phyloP scores from a whole-genome alignment of 2,329 filamentous ascomycete species.

The Colletotrichum acutatum region DNA sequence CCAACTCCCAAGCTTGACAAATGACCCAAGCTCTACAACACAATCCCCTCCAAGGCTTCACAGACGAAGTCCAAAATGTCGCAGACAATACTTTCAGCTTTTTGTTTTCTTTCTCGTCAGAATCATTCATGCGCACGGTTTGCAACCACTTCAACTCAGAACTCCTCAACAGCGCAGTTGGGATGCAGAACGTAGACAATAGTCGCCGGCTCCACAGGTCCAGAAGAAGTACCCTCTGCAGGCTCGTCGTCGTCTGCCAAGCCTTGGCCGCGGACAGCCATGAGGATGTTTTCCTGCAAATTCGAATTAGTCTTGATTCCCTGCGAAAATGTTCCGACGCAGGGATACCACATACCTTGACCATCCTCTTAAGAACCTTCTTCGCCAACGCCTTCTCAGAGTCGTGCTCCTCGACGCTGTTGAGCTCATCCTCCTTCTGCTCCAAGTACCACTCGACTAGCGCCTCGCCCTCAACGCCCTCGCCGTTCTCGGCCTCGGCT shows the following conservation, averaged over 20 bases:
- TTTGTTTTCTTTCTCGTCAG: slow-evolving; percentile 8
- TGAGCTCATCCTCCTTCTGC: slow-evolving; percentile 85
- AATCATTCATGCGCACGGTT: background rate
- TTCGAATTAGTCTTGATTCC: slow-evolving; percentile 59
- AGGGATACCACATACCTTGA: slow-evolving; percentile 68
- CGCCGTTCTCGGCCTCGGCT: slow-evolving; percentile 79
- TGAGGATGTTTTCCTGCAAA: slow-evolving; percentile 82
- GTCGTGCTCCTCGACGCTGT: slow-evolving; percentile 63
- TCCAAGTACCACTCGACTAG: slow-evolving; percentile 92
- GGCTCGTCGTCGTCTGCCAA: slow-evolving; percentile 57
- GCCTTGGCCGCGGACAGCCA: slow-evolving; percentile 77
- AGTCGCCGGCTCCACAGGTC: slow-evolving; percentile 49
- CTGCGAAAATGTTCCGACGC: slow-evolving; percentile 49
- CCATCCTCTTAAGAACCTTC: slow-evolving; percentile 95
- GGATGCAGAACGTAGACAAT: slow-evolving; percentile 92
- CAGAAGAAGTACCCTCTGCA: slow-evolving; percentile 56
- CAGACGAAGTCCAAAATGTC: slow-evolving; percentile 11
- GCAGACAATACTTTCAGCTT: slow-evolving; percentile 20
- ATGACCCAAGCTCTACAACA: slow-evolving; percentile 1
- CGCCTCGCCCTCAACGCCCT: slow-evolving; percentile 86
- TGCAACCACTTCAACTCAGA: slow-evolving; percentile 41
- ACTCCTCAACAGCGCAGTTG: slow-evolving; percentile 85
- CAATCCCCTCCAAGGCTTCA: slow-evolving; percentile 2
- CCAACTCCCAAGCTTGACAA: slow-evolving; percentile 17
- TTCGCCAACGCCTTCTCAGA: slow-evolving; percentile 79